Evolutionary conservation across 2,329 filamentous ascomycete species (phyloP).

Genomic region (Ophiocordyceps camponoti-saundersi): DNA sequence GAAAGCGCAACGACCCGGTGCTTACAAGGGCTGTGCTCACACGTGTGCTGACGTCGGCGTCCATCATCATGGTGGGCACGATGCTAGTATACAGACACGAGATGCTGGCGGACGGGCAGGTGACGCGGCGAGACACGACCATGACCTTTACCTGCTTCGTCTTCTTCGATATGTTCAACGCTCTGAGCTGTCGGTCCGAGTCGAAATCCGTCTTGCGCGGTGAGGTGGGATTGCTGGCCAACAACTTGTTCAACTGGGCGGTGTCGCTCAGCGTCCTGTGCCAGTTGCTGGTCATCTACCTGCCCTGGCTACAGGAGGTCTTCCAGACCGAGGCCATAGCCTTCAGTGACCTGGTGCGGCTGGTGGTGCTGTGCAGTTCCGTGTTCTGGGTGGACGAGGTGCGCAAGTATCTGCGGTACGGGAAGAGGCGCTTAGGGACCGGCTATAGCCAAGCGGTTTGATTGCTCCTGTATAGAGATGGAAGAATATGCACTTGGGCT

Average conservation of each 20-base stretch:
- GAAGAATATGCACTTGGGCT: neutral
- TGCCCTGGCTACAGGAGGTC: constrained; percentile 81
- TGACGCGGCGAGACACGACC: constrained; percentile 88
- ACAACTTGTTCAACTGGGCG: constrained; percentile 93
- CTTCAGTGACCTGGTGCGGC: constrained; percentile 53
- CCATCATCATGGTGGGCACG: constrained; percentile 84
- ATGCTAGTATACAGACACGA: constrained; percentile 82
- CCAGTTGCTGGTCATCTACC: constrained; percentile 83
- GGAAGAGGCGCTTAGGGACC: constrained; percentile 35
- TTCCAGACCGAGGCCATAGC: constrained; percentile 88
- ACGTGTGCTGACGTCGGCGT: constrained; percentile 72
- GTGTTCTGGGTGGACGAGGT: constrained; percentile 93
- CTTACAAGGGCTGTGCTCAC: constrained; percentile 70
- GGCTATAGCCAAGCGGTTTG: constrained; percentile 51
- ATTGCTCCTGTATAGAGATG: neutral
- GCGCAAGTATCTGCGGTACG: constrained; percentile 60
- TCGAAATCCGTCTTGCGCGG: constrained; percentile 76
- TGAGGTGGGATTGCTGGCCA: constrained; percentile 68
- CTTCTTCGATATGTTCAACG: constrained; percentile 99
- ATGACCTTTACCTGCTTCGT: constrained; percentile 99
- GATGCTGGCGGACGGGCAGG: constrained; percentile 67
- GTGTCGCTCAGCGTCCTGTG: constrained; percentile 72
- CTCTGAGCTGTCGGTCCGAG: constrained; percentile 80
- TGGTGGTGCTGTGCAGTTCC: constrained; percentile 63
- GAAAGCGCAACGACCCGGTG: constrained; percentile 73